Percentiles rank a stretch among this genome's conserved stretches.
Conservation (phyloP, 805 yeast genomes). For the Metschnikowia bowlesiae region DNA sequence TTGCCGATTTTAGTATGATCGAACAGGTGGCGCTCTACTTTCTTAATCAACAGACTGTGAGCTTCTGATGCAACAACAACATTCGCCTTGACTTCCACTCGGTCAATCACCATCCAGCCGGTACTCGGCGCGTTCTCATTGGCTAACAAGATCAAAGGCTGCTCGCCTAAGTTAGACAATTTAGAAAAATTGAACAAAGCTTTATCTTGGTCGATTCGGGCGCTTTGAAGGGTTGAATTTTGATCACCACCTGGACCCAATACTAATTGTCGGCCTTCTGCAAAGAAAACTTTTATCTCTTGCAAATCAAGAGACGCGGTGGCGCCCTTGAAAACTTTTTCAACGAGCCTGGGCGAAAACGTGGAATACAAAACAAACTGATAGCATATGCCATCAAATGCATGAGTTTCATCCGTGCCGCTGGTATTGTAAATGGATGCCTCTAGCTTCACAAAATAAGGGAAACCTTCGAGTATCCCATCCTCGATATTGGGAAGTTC, state of each 20-base stretch:
- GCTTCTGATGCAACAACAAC: slow-evolving; percentile 5
- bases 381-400: slow-evolving; percentile 17
- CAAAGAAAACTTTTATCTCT: neutral
- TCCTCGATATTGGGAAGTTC: neutral
- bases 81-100: slow-evolving; percentile 11
- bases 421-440: slow-evolving; percentile 16
- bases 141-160: slow-evolving; percentile 19
- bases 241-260: slow-evolving; percentile 6
- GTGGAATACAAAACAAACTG: slow-evolving; percentile 8
- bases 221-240: slow-evolving; percentile 1
- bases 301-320: neutral
- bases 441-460: slow-evolving; percentile 10
- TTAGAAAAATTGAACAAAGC: slow-evolving; percentile 6
- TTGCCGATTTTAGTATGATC: slow-evolving; percentile 1
- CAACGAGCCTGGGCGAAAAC: neutral
- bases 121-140: slow-evolving; percentile 18
- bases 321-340: neutral
- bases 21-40: slow-evolving; percentile 1
- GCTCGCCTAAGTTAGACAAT: slow-evolving; percentile 1
- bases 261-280: neutral
- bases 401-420: slow-evolving; percentile 9
- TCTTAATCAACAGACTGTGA: neutral
- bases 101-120: slow-evolving; percentile 21
- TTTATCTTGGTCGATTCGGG: neutral
- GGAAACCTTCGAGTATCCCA: neutral